A percentile compares a stretch with the other conserved stretches of the same genome.
Conservation (phyloP, 176 grass and related monocot species). For the Musa schizocarpa region DNA sequence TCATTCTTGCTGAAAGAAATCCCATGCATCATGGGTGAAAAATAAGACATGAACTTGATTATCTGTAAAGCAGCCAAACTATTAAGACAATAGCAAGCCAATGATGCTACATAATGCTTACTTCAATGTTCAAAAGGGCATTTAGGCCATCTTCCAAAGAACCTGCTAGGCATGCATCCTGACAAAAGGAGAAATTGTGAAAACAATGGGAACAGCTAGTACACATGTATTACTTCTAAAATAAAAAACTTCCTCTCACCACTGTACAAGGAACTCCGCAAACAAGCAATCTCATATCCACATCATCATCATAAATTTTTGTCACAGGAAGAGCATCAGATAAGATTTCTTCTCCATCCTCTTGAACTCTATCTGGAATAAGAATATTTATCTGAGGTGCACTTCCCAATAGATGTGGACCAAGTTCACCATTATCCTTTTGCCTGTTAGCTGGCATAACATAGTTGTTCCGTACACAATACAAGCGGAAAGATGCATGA, state of each 20-base stretch:
- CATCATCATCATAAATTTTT: constrained; percentile 52
- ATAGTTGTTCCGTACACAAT: constrained; percentile 38
- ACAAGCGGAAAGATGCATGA: constrained; percentile 55
- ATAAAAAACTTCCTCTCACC: constrained; percentile 25
- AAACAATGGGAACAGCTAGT: not conserved
- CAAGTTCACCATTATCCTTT: constrained; percentile 27
- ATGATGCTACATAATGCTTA: constrained; percentile 7
- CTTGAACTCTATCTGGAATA: constrained; percentile 22
- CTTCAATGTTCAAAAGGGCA: constrained; percentile 66
- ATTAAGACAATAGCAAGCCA: not conserved
- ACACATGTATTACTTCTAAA: not conserved
- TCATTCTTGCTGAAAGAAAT: not conserved
- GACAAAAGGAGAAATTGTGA: constrained; percentile 9
- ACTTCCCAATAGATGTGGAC: constrained; percentile 50
- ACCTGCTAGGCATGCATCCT: constrained; percentile 54
- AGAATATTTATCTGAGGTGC: constrained; percentile 42
- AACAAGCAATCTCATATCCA: constrained; percentile 51
- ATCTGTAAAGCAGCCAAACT: not conserved
- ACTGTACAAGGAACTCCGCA: constrained; percentile 43
- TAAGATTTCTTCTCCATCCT: constrained; percentile 27
- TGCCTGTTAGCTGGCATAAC: constrained; percentile 12
- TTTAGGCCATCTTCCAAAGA: constrained; percentile 66
- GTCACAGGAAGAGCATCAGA: constrained; percentile 30
- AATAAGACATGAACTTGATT: not conserved
- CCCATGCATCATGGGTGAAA: not conserved